Conservation (phyloP, 805 yeast genomes). For the Peterozyma xylosa region DNA sequence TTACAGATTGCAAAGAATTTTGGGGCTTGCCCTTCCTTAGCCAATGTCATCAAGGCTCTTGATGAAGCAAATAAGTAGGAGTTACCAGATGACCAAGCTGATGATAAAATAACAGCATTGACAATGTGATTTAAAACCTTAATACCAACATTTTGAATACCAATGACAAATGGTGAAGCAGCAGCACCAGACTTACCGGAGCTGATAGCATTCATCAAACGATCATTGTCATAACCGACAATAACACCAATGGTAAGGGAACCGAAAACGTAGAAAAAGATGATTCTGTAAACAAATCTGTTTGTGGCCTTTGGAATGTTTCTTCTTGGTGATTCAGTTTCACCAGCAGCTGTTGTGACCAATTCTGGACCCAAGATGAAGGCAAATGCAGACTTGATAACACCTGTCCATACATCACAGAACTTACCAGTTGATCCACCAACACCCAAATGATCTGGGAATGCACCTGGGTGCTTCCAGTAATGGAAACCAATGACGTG, state of each 20-base stretch:
- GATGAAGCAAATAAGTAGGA: conserved; percentile 46
- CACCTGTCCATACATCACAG: conserved; percentile 54
- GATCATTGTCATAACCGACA: conserved; percentile 32
- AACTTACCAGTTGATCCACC: conserved; percentile 55
- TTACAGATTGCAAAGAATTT: conserved; percentile 38
- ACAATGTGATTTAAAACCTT: conserved; percentile 66
- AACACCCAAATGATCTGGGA: conserved; percentile 39
- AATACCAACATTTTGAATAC: conserved; percentile 64
- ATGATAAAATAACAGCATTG: conserved; percentile 58
- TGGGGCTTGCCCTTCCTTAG: conserved; percentile 58
- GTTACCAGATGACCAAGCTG: conserved; percentile 39
- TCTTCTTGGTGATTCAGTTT: conserved; percentile 22
- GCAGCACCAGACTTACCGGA: conserved; percentile 52
- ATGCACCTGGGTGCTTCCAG: conserved; percentile 33
- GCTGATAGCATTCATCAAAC: conserved; percentile 37
- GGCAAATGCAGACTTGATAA: conserved; percentile 60
- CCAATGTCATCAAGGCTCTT: conserved; percentile 45
- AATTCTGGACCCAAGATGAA: conserved; percentile 36
- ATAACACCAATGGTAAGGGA: conserved; percentile 41
- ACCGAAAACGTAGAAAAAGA: conserved; percentile 23
- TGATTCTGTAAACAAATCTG: conserved; percentile 23
- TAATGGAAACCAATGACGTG: conserved; percentile 38
- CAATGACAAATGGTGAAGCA: conserved; percentile 85
- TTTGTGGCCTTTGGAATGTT: conserved; percentile 24
- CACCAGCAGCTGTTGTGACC: conserved; percentile 23